These are phyloP conservation scores for Flaveria robusta DNA, from an alignment of 129 eudicot species.

Conservation along the genomic window DNA sequence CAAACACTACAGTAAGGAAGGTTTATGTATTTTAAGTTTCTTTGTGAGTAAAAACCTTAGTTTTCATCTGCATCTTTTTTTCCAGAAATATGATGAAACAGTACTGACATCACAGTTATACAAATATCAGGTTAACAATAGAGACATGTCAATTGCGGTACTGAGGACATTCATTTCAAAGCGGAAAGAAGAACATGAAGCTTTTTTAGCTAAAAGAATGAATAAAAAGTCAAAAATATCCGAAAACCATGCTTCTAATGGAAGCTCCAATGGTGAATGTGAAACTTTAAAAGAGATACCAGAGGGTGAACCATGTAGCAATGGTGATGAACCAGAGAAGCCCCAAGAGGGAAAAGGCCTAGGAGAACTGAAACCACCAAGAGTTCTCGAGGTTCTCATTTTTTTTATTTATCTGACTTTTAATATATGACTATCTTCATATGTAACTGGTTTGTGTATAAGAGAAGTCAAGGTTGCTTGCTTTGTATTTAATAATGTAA, in stretches of 20 bases:
- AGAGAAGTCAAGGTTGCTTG: not conserved
- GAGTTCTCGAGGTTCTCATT: constrained; percentile 84
- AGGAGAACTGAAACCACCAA: constrained; percentile 77
- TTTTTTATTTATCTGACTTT: not conserved
- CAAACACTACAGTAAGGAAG: not conserved
- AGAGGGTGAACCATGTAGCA: constrained; percentile 43
- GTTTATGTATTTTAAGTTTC: not conserved
- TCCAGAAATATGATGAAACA: not conserved
- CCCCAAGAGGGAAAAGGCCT: constrained; percentile 51
- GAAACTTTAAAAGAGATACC: constrained; percentile 44
- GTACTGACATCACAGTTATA: constrained; percentile 4
- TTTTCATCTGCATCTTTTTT: not conserved
- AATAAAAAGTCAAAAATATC: constrained; percentile 47
- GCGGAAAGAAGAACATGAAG: constrained; percentile 80
- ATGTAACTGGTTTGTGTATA: not conserved
- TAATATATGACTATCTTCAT: not conserved
- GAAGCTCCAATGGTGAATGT: constrained; percentile 54
- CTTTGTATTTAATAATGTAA: constrained; percentile 4
- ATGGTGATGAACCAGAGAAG: constrained; percentile 42
- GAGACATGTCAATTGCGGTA: constrained; percentile 96
- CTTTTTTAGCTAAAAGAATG: constrained; percentile 40
- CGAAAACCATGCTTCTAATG: constrained; percentile 42
- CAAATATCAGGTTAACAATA: constrained; percentile 73
- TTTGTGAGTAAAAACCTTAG: not conserved
- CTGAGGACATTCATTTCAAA: constrained; percentile 74